These are phyloP conservation scores for Coemansia sp. DNA, from an alignment of 192 early-diverging fungal genomes.

Conservation along the genomic window DNA sequence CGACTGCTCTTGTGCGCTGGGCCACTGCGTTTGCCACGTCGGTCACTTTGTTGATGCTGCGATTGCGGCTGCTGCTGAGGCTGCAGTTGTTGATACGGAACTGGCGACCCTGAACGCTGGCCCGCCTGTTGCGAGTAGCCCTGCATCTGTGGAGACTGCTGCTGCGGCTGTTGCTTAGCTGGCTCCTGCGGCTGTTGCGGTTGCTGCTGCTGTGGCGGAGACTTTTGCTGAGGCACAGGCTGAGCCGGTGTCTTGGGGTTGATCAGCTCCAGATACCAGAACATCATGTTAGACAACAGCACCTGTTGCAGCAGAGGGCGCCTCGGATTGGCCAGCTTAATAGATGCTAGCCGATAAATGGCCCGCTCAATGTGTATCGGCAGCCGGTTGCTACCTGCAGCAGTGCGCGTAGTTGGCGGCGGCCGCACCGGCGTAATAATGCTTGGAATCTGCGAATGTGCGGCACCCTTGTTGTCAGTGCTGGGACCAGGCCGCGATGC, in stretches of 20 bases:
- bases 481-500: constrained; percentile 5
- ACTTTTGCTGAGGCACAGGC: constrained; percentile 23
- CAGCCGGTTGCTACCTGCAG: constrained; percentile 46
- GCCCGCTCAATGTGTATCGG: constrained; percentile 78
- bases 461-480: constrained; percentile 4
- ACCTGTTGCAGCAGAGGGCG: constrained; percentile 74
- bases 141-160: constrained; percentile 17
- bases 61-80: constrained; percentile 11
- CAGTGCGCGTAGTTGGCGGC: constrained; percentile 42
- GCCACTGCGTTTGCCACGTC: constrained; percentile 22
- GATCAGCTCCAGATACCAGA: constrained; percentile 76
- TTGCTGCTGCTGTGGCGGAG: constrained; percentile 11
- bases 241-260: constrained; percentile 54
- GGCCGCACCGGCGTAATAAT: constrained; percentile 53
- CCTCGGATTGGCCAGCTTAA: constrained; percentile 74
- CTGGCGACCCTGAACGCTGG: not conserved
- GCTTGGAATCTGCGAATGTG: constrained; percentile 49
- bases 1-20: constrained; percentile 32
- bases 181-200: constrained; percentile 7
- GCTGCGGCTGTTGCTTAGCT: constrained; percentile 3
- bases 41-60: constrained; percentile 3
- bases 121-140: not conserved
- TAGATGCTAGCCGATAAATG: constrained; percentile 70
- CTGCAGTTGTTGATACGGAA: constrained; percentile 8
- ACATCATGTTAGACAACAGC: constrained; percentile 77